These are phyloP conservation scores for Plasmodium gaboni DNA, from an alignment of 169 alveolate genomes.

Conservation along the genomic window DNA sequence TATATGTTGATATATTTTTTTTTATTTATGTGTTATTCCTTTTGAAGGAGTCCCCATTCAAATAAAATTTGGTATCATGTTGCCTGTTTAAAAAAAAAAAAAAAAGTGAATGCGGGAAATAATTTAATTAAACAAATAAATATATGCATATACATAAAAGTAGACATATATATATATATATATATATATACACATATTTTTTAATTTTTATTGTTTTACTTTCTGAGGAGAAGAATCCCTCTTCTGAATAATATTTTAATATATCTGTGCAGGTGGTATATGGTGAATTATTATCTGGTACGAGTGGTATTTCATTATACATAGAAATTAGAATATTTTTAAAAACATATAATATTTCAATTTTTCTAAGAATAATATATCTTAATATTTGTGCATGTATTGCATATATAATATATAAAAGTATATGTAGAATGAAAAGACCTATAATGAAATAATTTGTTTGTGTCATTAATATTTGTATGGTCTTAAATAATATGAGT, in stretches of 20 bases:
- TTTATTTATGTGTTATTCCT: too few relatives aligned
- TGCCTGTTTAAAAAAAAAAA: constrained; percentile 29
- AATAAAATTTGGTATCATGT: constrained; percentile 69
- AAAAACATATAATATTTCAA: constrained; percentile 61
- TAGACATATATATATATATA: background rate
- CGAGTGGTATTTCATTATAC: constrained; percentile 31
- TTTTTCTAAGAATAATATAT: constrained; percentile 67
- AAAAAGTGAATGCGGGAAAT: background rate
- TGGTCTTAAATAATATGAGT: constrained; percentile 22
- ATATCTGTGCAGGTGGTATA: constrained; percentile 55
- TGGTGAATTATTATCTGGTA: constrained; percentile 49
- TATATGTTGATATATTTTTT: too few relatives aligned
- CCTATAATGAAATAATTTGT: constrained; percentile 49
- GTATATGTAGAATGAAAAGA: constrained; percentile 32
- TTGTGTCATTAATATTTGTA: constrained; percentile 44
- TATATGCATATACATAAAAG: background rate
- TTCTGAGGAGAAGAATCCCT: constrained; percentile 72
- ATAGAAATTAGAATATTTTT: constrained; percentile 51
- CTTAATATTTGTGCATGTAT: constrained; percentile 70
- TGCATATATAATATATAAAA: constrained; percentile 49
- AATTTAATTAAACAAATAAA: background rate
- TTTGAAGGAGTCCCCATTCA: background rate
- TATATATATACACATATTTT: background rate
- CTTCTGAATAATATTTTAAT: constrained; percentile 57
- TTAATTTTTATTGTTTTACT: constrained; percentile 9